Conservation (phyloP, 1,284 basidiomycete genomes). For the Flammula alnicola region DNA sequence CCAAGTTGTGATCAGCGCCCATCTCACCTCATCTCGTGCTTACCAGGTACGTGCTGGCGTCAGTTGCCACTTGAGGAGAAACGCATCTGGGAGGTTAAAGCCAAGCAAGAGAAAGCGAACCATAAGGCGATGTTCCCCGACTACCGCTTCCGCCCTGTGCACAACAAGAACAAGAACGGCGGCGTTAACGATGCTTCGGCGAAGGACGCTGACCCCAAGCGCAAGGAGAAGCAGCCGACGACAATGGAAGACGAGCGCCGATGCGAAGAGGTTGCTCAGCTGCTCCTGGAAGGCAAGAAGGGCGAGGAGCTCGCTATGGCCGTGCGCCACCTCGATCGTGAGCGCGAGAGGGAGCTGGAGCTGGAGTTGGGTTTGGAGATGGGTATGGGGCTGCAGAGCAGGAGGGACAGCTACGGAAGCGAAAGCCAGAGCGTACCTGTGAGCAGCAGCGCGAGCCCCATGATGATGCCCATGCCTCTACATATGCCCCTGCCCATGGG, state of each 20-base stretch:
- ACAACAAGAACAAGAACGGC: constrained; percentile 65
- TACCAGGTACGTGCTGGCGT: constrained; percentile 69
- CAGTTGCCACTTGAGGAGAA: constrained; percentile 69
- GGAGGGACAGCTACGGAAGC: constrained; percentile 4
- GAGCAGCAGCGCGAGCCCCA: constrained; percentile 4
- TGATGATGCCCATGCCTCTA: constrained; percentile 19
- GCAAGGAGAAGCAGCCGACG: constrained; percentile 38
- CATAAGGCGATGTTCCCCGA: constrained; percentile 68
- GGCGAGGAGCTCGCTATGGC: constrained; percentile 68
- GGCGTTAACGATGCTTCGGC: constrained; percentile 2
- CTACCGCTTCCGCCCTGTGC: constrained; percentile 73
- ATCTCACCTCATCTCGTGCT: constrained; percentile 8
- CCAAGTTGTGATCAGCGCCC: constrained; percentile 1
- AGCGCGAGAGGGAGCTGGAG: constrained; percentile 20
- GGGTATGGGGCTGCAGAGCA: too few species aligned
- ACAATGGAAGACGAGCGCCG: constrained; percentile 54
- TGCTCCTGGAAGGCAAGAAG: constrained; percentile 64
- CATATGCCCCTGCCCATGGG: constrained; percentile 5
- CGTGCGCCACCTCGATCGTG: constrained; percentile 57
- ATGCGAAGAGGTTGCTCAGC: constrained; percentile 61
- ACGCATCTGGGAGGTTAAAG: constrained; percentile 65
- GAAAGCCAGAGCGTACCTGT: constrained; percentile 1
- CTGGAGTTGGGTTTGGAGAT: too few species aligned
- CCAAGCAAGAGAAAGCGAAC: constrained; percentile 68
- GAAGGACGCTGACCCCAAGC: background rate